Evolutionary conservation across 192 early-diverging fungal species (phyloP).

Genomic region (Entrophospora sp.): DNA sequence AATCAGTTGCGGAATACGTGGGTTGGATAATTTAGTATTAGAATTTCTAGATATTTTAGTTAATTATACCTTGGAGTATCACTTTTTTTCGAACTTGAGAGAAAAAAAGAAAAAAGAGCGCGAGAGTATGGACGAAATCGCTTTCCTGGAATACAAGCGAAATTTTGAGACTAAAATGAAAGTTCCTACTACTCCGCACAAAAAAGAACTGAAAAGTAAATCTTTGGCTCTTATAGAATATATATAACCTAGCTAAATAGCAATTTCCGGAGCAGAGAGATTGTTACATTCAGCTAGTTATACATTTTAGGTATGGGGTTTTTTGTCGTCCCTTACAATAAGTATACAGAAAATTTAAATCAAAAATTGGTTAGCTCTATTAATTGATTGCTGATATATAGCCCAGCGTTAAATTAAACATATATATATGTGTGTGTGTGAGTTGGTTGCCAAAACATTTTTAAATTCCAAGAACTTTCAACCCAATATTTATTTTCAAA

Average conservation of each 20-base stretch:
- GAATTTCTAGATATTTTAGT: conserved; percentile 7
- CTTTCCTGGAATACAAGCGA: no score
- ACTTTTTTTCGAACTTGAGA: conserved; percentile 12
- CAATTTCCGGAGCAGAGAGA: no score
- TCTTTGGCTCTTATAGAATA: no score
- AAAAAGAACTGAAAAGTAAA: no score
- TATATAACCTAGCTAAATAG: no score
- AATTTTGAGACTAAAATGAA: no score
- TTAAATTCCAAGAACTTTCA: not conserved
- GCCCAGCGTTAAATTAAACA: not conserved
- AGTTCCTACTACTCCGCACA: no score
- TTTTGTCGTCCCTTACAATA: no score
- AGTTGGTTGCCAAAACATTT: not conserved
- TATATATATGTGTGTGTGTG: not conserved
- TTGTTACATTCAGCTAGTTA: no score
- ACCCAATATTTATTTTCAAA: not conserved
- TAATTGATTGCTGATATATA: not conserved
- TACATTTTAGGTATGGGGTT: no score
- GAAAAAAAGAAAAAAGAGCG: no score
- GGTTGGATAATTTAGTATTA: not conserved
- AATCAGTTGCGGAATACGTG: not conserved
- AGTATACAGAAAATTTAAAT: not conserved
- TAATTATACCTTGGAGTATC: conserved; percentile 9
- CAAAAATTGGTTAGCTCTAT: not conserved
- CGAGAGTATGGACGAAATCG: no score